phyloP scores from a whole-genome alignment of 2,329 filamentous ascomycete species.

The Fusarium staphyleae region DNA sequence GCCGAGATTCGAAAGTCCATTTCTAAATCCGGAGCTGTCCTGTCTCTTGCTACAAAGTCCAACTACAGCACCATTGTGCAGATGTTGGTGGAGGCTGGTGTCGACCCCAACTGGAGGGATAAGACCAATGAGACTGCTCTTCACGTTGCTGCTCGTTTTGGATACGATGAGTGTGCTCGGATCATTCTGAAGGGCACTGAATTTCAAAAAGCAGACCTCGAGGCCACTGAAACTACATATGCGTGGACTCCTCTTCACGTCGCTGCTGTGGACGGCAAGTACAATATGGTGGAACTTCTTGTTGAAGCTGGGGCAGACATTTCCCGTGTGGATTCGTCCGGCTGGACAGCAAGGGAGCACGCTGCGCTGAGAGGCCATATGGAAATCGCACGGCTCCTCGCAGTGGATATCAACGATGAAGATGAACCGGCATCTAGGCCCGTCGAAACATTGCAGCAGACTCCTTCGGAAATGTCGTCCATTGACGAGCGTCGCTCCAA shows the following conservation, averaged over 20 bases:
- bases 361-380: constrained; percentile 90
- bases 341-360: constrained; percentile 94
- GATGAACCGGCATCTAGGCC: constrained; percentile 37
- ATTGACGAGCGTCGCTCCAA: constrained; percentile 67
- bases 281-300: constrained; percentile 77
- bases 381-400: constrained; percentile 75
- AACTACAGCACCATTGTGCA: constrained; percentile 86
- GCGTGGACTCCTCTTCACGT: constrained; percentile 96
- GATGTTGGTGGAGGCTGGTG: constrained; percentile 85
- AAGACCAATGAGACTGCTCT: constrained; percentile 89
- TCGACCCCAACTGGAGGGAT: constrained; percentile 94
- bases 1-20: constrained; percentile 71
- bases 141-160: constrained; percentile 89
- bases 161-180: constrained; percentile 80
- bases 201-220: constrained; percentile 76
- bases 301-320: constrained; percentile 80
- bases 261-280: constrained; percentile 86
- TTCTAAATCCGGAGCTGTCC: constrained; percentile 83
- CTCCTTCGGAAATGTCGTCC: constrained; percentile 60
- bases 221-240: constrained; percentile 83
- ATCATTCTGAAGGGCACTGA: constrained; percentile 75
- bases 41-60: constrained; percentile 86
- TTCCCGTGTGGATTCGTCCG: constrained; percentile 79
- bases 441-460: constrained; percentile 33
- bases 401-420: constrained; percentile 54